Base-by-base conservation (phyloP, 139 green algal species). In the Micromonas pusilla region DNA sequence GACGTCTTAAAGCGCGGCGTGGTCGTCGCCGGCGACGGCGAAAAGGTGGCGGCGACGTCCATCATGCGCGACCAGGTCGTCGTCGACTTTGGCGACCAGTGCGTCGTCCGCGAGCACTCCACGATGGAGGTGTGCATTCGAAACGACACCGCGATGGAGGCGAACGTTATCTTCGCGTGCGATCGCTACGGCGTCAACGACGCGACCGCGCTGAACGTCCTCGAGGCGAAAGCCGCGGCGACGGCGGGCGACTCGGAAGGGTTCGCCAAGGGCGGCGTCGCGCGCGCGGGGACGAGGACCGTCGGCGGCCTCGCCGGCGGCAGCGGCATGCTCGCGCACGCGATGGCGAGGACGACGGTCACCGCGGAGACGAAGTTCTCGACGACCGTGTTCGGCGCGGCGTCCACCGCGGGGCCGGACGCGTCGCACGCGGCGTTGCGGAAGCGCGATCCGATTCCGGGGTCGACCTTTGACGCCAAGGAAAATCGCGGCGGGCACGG, bases 91-190 rank as follows among this genome's bases (percentile, higher is more conserved):
- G 67, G 67, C 31, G 34, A 54, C 31, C 5, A 13, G 28, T 75
- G 67, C 67, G 33, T 19, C 5, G 23, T 75, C 9, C 67, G 73
- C 25, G 73, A 79, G 31, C 26, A 34, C 31, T 13, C 53, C n/a
- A n/a, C 45, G 28, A 38, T 72, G n/a, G 30, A 30, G 52, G 33
- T 79, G 73, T 23, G 13, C 54, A 79, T 68, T 21, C 20, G 53
- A 3, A 79, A 79, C 73, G 53, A 26, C 52, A 72, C 73, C 30
- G 73, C 57, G 33, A 72, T 75, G 32, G 54, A 71, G 57, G 33
- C 73, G 37, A 28, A 4, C 52, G 73, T 79, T 23, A 26, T 5
- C 6, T 13, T 67, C 63, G 63, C 9, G 9, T 6, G 9, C 63
- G 28, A 33, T 6, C 9, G 30, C 9, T 20, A 39, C 63, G 63